Evolutionary conservation across 2,329 filamentous ascomycete species (phyloP).

Genomic region (Aureobasidium sp.): DNA sequence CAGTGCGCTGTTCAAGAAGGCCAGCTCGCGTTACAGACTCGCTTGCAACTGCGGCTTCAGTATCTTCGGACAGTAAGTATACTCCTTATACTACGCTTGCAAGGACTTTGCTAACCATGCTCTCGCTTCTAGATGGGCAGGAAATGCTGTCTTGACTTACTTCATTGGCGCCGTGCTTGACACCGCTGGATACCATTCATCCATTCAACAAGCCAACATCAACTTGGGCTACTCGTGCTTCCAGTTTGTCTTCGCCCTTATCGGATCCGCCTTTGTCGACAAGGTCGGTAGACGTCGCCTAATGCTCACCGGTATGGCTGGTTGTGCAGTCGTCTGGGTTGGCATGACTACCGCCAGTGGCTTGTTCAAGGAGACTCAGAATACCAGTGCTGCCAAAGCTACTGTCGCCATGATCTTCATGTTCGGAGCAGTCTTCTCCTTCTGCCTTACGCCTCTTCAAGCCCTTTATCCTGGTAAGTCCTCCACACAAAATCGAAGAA

Average conservation of each 20-base stretch:
- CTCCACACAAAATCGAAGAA: no score
- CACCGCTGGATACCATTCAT: conserved; percentile 26
- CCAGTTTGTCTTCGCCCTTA: conserved; percentile 40
- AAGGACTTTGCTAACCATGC: no score
- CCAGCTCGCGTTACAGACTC: conserved; percentile 46
- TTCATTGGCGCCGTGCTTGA: conserved; percentile 29
- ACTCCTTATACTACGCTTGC: no score
- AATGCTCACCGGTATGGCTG: conserved; percentile 18
- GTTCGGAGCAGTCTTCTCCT: conserved; percentile 25
- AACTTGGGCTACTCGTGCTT: conserved; percentile 51
- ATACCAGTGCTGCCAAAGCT: conserved; percentile 21
- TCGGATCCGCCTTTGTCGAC: conserved; percentile 21
- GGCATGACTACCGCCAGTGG: conserved; percentile 30
- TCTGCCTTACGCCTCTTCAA: conserved; percentile 26
- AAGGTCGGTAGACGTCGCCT: conserved; percentile 37
- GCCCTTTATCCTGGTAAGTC: conserved; percentile 27
- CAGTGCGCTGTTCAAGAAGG: conserved; percentile 41
- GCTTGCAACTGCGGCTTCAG: conserved; percentile 41
- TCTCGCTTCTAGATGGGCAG: no score
- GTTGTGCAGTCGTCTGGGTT: conserved; percentile 25
- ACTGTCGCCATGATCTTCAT: conserved; percentile 27
- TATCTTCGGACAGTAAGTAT: no score
- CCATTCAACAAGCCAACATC: conserved; percentile 31
- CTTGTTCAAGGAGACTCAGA: conserved; percentile 19
- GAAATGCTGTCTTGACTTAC: conserved; percentile 35